Evolutionary conservation across 1,284 basidiomycete species (phyloP), one percentile per base, ranked within the genome.

Genomic region (Cutaneotrichosporon arboriforme): DNA sequence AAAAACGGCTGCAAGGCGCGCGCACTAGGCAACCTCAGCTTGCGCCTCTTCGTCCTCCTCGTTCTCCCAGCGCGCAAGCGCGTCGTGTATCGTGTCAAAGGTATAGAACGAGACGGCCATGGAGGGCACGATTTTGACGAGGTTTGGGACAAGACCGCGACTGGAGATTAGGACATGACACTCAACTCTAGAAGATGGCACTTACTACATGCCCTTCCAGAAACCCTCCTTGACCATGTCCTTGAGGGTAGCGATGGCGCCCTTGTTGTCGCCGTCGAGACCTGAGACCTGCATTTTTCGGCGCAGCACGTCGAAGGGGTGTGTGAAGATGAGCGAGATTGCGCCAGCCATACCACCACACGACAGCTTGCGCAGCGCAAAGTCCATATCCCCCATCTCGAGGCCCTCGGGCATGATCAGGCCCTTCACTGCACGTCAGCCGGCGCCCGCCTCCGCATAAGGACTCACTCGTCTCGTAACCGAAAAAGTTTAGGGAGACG

Each of bases 221-320:
- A 73, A 75, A 2, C 92, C 92, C 68, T 96, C 92, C 0, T 79
- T 80, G 21, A 91, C 57, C 46, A 90, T 90, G 53, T 80, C 81
- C 53, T 75, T 73, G 59, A 92, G 76, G 2, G 87, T 88, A 66
- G 91, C 86, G 53, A 88, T 67, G 15, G 86, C 90, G 22, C 90
- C 88, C 12, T 45, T 76, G 20, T 51, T 83, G 74, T 91, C 91
- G 66, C 83, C 82, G 1, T 18, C 35, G 22, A 48, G n/a, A 9
- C 34, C 18, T 39, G n/a, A 52, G 22, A 52, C 94, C 73, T 98
- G 94, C 87, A 98, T 92, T 76, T 96, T 91, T 46, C 94, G 80
- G 39, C 94, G 80, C 49, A 97, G 75, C 1, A 97, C 90, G 71
- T 98, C 94, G 66, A 97, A 88, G 0, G 94, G 94, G 70, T 96